Conservation (phyloP, 108 stramenopile genomes). For the Pseudonitzschia delicatissima region DNA sequence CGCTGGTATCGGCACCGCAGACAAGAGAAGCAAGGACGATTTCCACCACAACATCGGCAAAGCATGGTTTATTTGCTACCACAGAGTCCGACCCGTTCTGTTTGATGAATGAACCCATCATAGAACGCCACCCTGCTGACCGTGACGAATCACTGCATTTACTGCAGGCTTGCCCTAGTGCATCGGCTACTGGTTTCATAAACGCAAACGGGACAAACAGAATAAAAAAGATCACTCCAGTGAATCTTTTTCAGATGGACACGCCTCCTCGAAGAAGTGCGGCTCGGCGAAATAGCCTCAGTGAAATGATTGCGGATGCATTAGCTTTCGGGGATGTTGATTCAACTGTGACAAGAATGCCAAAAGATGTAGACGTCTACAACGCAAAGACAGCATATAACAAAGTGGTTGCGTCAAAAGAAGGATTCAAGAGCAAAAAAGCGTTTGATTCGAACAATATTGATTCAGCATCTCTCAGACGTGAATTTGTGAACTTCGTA, state of each 20-base stretch:
- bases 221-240: no score
- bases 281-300: neutral
- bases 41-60: neutral
- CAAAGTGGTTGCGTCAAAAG: neutral
- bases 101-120: constrained; percentile 9
- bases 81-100: neutral
- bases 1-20: no score
- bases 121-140: neutral
- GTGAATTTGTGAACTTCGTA: constrained; percentile 22
- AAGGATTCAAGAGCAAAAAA: neutral
- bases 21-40: neutral
- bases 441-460: constrained; percentile 6
- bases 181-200: no score
- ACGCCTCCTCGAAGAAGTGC: neutral
- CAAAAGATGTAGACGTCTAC: no score
- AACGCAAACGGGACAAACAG: no score
- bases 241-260: no score
- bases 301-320: neutral
- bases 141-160: no score
- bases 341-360: no score
- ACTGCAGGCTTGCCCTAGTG: no score
- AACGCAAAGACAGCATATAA: neutral
- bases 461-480: neutral
- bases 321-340: neutral
- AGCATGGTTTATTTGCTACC: neutral